Conservation (phyloP, 139 green algal species). For the Asterochloris erici region DNA sequence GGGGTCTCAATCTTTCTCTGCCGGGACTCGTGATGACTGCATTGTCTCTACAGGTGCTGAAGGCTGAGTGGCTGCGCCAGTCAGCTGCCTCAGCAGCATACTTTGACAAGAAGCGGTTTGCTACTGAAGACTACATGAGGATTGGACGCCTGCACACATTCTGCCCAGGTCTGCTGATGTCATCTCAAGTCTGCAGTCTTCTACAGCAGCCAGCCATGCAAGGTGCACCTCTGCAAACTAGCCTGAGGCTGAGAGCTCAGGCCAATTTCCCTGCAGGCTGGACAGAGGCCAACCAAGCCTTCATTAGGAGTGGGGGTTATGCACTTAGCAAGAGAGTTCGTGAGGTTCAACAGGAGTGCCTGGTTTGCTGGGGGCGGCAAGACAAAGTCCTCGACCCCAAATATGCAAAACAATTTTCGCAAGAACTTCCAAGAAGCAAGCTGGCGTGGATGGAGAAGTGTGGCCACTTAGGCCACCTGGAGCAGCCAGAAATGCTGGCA, state of each 20-base stretch:
- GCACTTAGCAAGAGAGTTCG: conserved; percentile 36
- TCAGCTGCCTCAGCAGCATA: conserved; percentile 82
- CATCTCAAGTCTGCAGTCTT: background rate
- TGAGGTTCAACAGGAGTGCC: conserved; percentile 47
- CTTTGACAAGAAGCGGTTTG: conserved; percentile 64
- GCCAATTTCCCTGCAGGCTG: conserved; percentile 49
- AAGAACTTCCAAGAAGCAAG: conserved; percentile 41
- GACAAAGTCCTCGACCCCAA: conserved; percentile 76
- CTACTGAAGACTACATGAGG: conserved; percentile 78
- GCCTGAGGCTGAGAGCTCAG: background rate
- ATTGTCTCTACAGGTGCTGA: conserved; percentile 44
- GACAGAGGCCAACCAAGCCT: conserved; percentile 83
- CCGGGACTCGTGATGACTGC: no score
- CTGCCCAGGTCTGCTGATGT: conserved; percentile 19
- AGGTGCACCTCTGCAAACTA: background rate
- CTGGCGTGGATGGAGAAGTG: conserved; percentile 75
- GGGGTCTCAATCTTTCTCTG: no score
- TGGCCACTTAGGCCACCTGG: conserved; percentile 84
- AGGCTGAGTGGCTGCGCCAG: conserved; percentile 58
- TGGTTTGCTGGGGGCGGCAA: conserved; percentile 92
- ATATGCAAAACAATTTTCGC: conserved; percentile 52
- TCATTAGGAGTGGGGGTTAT: conserved; percentile 90
- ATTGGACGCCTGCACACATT: conserved; percentile 79
- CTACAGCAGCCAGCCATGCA: background rate
- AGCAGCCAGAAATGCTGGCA: conserved; percentile 63